Evolutionary conservation across 31 red algal species (phyloP).

Genomic region (Bonnemaisonia californica): DNA sequence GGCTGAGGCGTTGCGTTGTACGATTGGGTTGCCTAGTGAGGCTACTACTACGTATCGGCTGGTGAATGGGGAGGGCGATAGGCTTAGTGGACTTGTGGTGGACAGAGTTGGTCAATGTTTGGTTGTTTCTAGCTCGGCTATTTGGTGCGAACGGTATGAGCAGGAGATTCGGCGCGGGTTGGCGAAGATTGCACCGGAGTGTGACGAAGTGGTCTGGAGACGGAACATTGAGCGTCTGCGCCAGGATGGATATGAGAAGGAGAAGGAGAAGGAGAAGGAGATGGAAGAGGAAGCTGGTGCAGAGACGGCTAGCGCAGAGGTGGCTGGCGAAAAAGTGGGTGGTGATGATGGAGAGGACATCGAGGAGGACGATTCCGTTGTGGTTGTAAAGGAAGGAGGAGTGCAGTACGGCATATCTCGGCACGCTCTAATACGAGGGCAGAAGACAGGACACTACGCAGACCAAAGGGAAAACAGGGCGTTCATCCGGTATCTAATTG

Average conservation of each 20-base stretch:
- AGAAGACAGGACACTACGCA: constrained; percentile 82
- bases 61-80: constrained; percentile 72
- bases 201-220: constrained; percentile 37
- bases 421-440: constrained; percentile 32
- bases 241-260: constrained; percentile 46
- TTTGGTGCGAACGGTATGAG: constrained; percentile 47
- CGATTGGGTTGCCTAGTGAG: constrained; percentile 17
- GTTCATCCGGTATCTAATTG: constrained; percentile 31
- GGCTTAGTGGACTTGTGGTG: constrained; percentile 49
- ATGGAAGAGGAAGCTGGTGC: too few relatives aligned
- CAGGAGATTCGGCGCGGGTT: constrained; percentile 17
- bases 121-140: constrained; percentile 40
- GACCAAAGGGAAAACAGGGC: constrained; percentile 74
- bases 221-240: constrained; percentile 32
- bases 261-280: not conserved
- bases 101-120: constrained; percentile 18
- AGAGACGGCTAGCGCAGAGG: too few relatives aligned
- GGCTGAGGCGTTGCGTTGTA: constrained; percentile 5
- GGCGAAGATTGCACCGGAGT: not conserved
- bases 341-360: not conserved
- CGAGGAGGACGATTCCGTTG: constrained; percentile 5
- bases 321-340: not conserved
- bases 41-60: constrained; percentile 43
- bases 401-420: constrained; percentile 24
- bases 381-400: constrained; percentile 30